Conservation (phyloP, 2,329 filamentous ascomycete genomes). For the Alternaria novae-zelandiae region DNA sequence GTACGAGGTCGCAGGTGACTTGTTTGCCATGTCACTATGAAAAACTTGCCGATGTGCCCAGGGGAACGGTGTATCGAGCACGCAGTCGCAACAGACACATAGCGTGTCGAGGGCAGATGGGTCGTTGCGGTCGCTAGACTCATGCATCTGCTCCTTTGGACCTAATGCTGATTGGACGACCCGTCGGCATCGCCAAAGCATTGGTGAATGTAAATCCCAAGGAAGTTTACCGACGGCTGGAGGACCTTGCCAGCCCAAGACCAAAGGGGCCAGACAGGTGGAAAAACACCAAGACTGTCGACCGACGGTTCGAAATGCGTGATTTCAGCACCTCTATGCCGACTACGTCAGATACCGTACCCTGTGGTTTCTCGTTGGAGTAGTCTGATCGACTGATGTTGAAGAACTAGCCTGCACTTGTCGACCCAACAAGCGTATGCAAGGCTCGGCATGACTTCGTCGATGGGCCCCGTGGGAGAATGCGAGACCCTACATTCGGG, state of each 20-base stretch:
- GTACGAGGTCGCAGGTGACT: background rate
- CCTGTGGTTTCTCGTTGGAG: too few species aligned
- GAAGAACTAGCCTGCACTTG: background rate
- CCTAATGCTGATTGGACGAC: background rate
- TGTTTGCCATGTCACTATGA: background rate
- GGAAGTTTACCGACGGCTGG: background rate
- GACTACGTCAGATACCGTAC: background rate
- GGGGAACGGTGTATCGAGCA: background rate
- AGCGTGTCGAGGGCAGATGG: background rate
- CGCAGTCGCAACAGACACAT: background rate
- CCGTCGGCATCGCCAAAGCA: background rate
- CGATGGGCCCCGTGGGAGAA: background rate
- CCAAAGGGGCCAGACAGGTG: background rate
- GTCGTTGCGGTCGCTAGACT: background rate
- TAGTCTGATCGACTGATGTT: background rate
- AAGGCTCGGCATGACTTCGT: background rate
- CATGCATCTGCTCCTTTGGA: background rate
- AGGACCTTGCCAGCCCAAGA: background rate
- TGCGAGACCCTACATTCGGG: background rate
- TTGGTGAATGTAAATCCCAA: background rate
- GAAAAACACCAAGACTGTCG: background rate
- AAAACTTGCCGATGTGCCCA: background rate
- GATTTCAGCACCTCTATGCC: background rate
- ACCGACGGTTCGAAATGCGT: background rate
- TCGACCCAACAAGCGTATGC: background rate